Evolutionary conservation across 768 basidiomycete species (phyloP).

Genomic region (Phaffia australis): DNA sequence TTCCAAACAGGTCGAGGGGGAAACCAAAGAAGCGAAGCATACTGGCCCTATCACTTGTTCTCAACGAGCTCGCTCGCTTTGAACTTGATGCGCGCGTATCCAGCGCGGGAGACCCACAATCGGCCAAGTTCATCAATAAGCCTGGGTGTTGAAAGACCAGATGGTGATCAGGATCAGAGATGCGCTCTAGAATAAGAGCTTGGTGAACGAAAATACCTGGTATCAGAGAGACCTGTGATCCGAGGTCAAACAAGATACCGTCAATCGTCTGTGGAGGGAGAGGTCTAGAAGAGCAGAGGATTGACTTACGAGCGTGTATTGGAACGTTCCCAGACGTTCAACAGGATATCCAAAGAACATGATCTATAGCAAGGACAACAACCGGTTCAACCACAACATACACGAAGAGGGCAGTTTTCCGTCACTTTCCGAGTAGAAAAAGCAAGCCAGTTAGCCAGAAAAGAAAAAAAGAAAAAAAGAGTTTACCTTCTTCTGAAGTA

Average conservation of each 20-base stretch:
- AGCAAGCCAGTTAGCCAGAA: background rate
- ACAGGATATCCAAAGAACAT: slow-evolving; percentile 97
- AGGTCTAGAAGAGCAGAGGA: too few species aligned
- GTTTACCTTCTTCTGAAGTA: slow-evolving; percentile 79
- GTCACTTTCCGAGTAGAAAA: background rate
- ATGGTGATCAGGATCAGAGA: background rate
- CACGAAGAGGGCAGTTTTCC: too few species aligned
- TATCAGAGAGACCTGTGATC: slow-evolving; percentile 19
- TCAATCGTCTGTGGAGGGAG: background rate
- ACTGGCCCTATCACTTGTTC: slow-evolving; percentile 79
- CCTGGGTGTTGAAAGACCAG: slow-evolving; percentile 43
- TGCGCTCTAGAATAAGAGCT: background rate
- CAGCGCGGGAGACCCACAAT: slow-evolving; percentile 79
- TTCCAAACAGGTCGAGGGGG: slow-evolving; percentile 64
- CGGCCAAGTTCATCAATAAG: slow-evolving; percentile 75
- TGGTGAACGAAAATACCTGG: slow-evolving; percentile 1
- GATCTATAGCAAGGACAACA: slow-evolving; percentile 46
- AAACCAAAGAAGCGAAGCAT: slow-evolving; percentile 84
- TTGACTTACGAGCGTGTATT: slow-evolving; percentile 71
- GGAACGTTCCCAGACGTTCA: slow-evolving; percentile 89
- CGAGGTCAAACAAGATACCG: background rate
- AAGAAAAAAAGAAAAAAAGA: background rate
- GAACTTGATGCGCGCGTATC: slow-evolving; percentile 52
- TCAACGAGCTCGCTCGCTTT: slow-evolving; percentile 62
- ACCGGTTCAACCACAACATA: too few species aligned